Base-by-base conservation (phyloP, 768 basidiomycete species). In the Fomitopsis serialis region DNA sequence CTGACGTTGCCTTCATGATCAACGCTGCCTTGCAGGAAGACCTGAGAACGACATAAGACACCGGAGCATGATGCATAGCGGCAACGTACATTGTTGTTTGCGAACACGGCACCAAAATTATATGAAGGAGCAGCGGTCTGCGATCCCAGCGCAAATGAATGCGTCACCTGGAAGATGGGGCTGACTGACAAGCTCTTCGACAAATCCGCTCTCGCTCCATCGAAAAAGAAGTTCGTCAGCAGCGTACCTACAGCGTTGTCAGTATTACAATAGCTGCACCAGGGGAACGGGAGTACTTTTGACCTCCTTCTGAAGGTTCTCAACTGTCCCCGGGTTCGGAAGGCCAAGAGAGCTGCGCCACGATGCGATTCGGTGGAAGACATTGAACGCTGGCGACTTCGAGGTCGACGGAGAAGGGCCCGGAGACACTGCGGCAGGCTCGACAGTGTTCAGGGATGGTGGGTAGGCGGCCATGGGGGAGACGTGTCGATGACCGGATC, bases 101-200 rank as follows among this genome's bases (percentile, higher is more conserved):
- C 94, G 72, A 87, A 98, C 48, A 97, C 81, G 10, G 94, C 92
- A 53, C 89, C 91, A 66, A 98, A 98, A 70, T 92, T 94, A 72
- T 99, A 99, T 27, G 87, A 88, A 13, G 96, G 80, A 1, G 92
- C 81, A 0, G 78, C 70, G n/a, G 85, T 81, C 68, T 89, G 87
- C 19, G 92, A 92, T 19, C 92, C 97, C 53, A 98, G 75, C 54
- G 85, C 78, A 73, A 99, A 98, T 22, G 93, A 90, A 70, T 99
- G 97, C 56, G 94, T 95, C 62, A 98, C 89, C 76, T 98, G 96
- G 81, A 98, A 98, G 48, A 90, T 83, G n/a, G 97, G 97, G 69
- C 84, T 91, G 69, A 88, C 79, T 25, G 93, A 96, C 61, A 98
- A 77, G 61, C 81, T 87, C 74, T 98, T 99, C 45, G 91, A 88